phyloP scores from a whole-genome alignment of 2,329 filamentous ascomycete genomes.

The Zasmidium angulare region DNA sequence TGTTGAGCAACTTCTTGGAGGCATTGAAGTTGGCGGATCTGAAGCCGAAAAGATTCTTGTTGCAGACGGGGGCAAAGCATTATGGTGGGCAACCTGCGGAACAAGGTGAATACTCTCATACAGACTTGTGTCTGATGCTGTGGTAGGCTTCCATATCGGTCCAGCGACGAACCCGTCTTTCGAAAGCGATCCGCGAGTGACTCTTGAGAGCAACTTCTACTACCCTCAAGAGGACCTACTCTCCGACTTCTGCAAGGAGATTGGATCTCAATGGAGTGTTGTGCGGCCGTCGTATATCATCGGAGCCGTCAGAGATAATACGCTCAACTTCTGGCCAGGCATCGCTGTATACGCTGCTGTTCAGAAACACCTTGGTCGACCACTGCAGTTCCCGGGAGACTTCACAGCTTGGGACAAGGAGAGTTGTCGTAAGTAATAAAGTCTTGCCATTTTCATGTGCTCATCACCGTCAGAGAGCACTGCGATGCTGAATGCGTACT shows the following conservation, averaged over 20 bases:
- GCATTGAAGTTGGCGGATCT: conserved; percentile 14
- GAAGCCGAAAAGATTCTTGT: conserved; percentile 46
- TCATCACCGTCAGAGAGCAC: conserved; percentile 31
- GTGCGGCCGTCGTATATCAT: conserved; percentile 49
- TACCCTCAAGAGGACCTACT: conserved; percentile 54
- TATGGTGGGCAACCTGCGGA: not conserved
- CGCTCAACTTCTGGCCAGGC: conserved; percentile 49
- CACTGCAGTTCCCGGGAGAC: conserved; percentile 46
- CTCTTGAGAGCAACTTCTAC: conserved; percentile 54
- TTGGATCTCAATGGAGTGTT: conserved; percentile 41
- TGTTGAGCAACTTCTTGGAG: conserved; percentile 14
- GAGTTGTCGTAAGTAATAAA: conserved; percentile 27
- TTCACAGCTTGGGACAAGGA: conserved; percentile 45
- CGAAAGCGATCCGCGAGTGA: conserved; percentile 46
- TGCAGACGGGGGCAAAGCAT: conserved; percentile 50
- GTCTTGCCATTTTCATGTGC: not conserved
- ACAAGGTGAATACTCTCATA: not conserved
- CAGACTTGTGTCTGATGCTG: not conserved
- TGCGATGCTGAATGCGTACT: conserved; percentile 48
- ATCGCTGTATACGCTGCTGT: conserved; percentile 51
- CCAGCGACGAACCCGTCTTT: conserved; percentile 43
- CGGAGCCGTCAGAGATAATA: conserved; percentile 49
- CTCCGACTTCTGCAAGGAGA: conserved; percentile 39
- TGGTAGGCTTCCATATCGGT: conserved; percentile 44
- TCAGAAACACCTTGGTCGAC: conserved; percentile 39